Evolutionary conservation across 2,329 filamentous ascomycete species (phyloP), one percentile per base, ranked within the genome.

Genomic region (Fusarium sp.): DNA sequence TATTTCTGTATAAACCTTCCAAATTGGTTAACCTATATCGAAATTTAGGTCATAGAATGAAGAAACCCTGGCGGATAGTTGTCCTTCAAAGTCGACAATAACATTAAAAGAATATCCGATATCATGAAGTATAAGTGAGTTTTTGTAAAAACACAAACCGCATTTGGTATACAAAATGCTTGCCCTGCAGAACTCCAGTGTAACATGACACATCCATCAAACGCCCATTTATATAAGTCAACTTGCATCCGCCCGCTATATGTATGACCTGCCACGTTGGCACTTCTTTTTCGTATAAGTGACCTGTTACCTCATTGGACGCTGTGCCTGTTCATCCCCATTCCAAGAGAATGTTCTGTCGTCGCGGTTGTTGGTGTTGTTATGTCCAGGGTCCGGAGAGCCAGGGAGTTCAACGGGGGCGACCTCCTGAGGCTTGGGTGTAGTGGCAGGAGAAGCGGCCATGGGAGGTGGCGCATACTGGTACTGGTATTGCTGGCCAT

Each of bases 321-420:
- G 73, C 67, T 78, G 77, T 5, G 65, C 64, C 11, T 72, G 63
- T 68, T 80, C 79, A 10, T 75, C 71, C 9, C 74, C 73, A 11
- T 70, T 61, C 78, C 78, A 83, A 12, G 79, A 82, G 42, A 79
- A 56, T 51, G 66, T 68, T 62, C 68, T 51, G 38, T 30, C 30
- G 24, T 66, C 49, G 15, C 42, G 24, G 24, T 66, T 66, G 42
- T 70, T 68, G 46, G 20, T 63, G 43, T 55, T 63, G 43, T 64
- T 70, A 46, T 77, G 75, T 2, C 73, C 77, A 2, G 76, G 78
- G 7, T 78, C 75, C 2, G 63, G 52, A 10, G 76, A 78, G 2
- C 75, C 68, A 6, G 82, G 79, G 3, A 84, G 71, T 64, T 84
- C 83, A 2, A 77, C 79, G 0, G 74, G 75, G 5, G 74, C 57